These are phyloP conservation scores for Penicillium ochrochloron DNA, from an alignment of 495 filamentous ascomycete species.

Conservation along the genomic window DNA sequence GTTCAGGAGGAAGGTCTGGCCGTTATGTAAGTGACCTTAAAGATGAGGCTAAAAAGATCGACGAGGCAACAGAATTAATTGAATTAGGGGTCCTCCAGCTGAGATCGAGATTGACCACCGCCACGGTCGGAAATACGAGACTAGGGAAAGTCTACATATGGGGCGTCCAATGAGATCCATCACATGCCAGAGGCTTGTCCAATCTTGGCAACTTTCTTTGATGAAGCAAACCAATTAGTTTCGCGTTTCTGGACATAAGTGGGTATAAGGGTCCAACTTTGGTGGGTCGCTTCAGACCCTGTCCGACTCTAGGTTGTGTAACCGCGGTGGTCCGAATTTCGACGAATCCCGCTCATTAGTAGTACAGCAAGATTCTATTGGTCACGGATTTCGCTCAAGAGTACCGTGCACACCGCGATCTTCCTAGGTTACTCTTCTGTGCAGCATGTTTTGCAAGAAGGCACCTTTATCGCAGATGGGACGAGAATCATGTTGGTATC, in stretches of 20 bases:
- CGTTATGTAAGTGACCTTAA: neutral
- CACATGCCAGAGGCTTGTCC: neutral
- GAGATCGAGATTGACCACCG: neutral
- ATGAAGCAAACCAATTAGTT: neutral
- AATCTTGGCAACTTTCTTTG: neutral
- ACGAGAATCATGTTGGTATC: neutral
- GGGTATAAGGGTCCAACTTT: neutral
- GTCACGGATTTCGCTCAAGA: neutral
- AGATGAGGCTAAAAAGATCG: constrained; percentile 5
- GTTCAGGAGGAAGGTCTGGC: neutral
- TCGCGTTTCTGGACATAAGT: neutral
- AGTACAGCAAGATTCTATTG: neutral
- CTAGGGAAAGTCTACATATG: neutral
- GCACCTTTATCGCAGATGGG: neutral
- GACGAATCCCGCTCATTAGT: neutral
- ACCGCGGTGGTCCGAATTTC: neutral
- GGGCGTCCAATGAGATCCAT: neutral
- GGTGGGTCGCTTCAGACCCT: neutral
- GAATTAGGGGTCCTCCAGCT: neutral
- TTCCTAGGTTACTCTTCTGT: neutral
- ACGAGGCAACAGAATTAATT: constrained; percentile 4
- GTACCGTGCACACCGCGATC: neutral
- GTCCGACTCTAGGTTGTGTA: neutral
- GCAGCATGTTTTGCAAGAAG: neutral
- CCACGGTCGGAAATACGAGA: constrained; percentile 1